Evolutionary conservation across 2,329 filamentous ascomycete genomes (phyloP).

Genomic region (Sporothrix phasma): DNA sequence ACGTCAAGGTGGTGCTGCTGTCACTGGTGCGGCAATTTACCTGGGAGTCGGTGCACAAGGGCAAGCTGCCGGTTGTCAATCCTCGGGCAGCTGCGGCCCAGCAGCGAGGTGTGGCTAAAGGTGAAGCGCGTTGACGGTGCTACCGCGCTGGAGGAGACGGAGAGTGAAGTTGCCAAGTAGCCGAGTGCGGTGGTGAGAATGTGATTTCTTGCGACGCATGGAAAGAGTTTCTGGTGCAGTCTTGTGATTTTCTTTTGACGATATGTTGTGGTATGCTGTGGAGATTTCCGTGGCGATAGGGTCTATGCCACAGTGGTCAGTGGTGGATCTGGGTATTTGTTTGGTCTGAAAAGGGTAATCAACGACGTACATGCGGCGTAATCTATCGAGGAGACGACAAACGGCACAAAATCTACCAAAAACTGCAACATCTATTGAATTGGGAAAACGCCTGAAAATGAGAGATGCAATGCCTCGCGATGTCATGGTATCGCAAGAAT

Average conservation of each 20-base stretch:
- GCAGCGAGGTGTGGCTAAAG: constrained; percentile 5
- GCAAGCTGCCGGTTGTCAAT: constrained; percentile 5
- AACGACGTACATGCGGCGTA: no score
- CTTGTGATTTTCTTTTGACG: no score
- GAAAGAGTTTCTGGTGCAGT: no score
- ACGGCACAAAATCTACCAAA: not conserved
- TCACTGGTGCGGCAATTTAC: constrained; percentile 26
- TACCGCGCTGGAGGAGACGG: not conserved
- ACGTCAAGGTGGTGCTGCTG: constrained; percentile 30
- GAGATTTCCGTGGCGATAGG: no score
- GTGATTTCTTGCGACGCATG: no score
- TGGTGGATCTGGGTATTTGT: not conserved
- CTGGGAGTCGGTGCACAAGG: not conserved
- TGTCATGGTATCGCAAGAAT: no score
- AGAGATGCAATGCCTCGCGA: no score
- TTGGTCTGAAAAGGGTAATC: no score
- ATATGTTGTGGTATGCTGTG: no score
- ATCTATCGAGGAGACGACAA: not conserved
- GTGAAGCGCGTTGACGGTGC: not conserved
- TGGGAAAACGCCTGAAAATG: no score
- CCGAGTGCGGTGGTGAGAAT: not conserved
- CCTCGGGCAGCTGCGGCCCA: constrained; percentile 15
- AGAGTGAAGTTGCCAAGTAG: not conserved
- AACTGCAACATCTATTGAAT: no score
- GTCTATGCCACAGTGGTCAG: no score